phyloP scores from a whole-genome alignment of 805 yeast species.

The Kluyveromyces starmeri region DNA sequence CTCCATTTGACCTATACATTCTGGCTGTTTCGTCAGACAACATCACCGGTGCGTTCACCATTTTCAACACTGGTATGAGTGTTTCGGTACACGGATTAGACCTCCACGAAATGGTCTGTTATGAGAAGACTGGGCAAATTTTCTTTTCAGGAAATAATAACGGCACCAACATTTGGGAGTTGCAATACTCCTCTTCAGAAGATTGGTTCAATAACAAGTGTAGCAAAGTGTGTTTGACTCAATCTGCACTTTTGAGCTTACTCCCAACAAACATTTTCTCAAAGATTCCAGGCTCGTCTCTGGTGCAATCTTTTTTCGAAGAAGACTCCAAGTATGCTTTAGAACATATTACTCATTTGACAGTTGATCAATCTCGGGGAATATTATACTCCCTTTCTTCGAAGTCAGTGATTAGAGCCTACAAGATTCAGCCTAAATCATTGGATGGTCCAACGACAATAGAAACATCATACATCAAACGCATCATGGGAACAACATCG shows the following conservation, averaged over 20 bases:
- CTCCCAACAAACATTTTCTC: conserved; percentile 35
- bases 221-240: conserved; percentile 74
- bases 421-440: conserved; percentile 39
- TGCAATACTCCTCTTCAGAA: conserved; percentile 72
- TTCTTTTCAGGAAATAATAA: conserved; percentile 78
- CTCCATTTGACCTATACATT: conserved; percentile 70
- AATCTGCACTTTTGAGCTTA: conserved; percentile 46
- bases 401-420: conserved; percentile 72
- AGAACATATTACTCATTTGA: conserved; percentile 56
- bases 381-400: conserved; percentile 76
- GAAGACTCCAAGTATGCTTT: conserved; percentile 30
- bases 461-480: conserved; percentile 31
- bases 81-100: conserved; percentile 74
- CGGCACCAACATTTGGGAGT: conserved; percentile 77
- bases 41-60: conserved; percentile 43
- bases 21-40: conserved; percentile 55
- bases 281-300: conserved; percentile 30
- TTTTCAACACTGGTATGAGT: conserved; percentile 75
- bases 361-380: conserved; percentile 68
- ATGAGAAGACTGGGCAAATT: conserved; percentile 62
- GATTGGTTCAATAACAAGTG: conserved; percentile 83
- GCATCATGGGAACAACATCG: conserved; percentile 35
- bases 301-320: conserved; percentile 30
- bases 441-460: conserved; percentile 35
- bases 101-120: conserved; percentile 51